phyloP scores from a whole-genome alignment of 345 rosid species.

The Cardamine resedifolia region DNA sequence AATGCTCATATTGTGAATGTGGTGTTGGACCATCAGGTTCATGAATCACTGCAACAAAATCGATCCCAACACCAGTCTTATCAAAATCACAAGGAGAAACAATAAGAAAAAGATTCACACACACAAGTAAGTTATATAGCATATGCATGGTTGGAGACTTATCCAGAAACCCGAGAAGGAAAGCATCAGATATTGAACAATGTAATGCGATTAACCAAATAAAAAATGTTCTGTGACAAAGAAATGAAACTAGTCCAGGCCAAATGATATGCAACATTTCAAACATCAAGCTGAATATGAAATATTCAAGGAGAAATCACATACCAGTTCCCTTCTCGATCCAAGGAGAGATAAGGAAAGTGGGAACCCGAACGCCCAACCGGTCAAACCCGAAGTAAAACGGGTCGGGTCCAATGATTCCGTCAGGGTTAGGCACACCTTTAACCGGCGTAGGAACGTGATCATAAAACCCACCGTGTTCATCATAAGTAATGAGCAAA shows the following conservation, averaged over 20 bases:
- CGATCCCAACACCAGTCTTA: not conserved
- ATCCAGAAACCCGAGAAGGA: not conserved
- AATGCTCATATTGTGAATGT: conserved; percentile 82
- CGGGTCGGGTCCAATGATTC: conserved; percentile 88
- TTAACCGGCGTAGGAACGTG: conserved; percentile 89
- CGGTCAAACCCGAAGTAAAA: conserved; percentile 85
- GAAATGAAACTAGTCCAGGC: not conserved
- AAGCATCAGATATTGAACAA: too few relatives aligned
- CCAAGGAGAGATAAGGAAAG: conserved; percentile 87
- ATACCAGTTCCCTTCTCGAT: conserved; percentile 90
- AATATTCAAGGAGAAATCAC: not conserved
- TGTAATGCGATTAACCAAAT: not conserved
- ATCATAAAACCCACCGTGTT: conserved; percentile 97
- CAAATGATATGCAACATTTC: not conserved
- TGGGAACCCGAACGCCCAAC: conserved; percentile 92
- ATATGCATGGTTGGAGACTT: not conserved
- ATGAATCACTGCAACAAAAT: conserved; percentile 66
- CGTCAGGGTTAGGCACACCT: conserved; percentile 89
- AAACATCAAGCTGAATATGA: not conserved
- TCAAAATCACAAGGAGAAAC: not conserved
- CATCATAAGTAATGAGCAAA: conserved; percentile 83
- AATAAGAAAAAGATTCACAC: not conserved
- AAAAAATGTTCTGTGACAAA: not conserved
- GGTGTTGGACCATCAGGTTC: conserved; percentile 85
- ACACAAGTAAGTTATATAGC: not conserved